phyloP scores from a whole-genome alignment of 1,139 yeast species.

The Kodamaea fungicola region DNA sequence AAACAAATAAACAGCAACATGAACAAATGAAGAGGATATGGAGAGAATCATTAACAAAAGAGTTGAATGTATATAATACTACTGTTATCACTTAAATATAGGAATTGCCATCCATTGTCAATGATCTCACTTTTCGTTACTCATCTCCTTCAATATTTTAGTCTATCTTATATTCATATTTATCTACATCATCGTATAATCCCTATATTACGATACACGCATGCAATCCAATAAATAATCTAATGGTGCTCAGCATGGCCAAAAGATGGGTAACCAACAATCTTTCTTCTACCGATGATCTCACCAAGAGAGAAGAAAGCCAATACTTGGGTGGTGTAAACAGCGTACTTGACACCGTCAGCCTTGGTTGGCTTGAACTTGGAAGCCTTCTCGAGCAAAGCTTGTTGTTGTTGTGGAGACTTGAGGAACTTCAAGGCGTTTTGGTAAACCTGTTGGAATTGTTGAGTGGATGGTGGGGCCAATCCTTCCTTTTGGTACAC shows the following conservation, averaged over 20 bases:
- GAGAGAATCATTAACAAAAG: too few species aligned
- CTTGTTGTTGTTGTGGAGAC: conserved; percentile 47
- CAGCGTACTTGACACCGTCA: conserved; percentile 63
- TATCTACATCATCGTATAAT: neutral
- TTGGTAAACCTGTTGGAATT: conserved; percentile 76
- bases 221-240: conserved; percentile 1
- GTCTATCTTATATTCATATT: too few species aligned
- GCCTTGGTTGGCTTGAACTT: conserved; percentile 54
- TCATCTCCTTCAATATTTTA: too few species aligned
- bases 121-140: too few species aligned
- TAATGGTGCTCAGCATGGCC: conserved; percentile 24
- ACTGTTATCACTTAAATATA: too few species aligned
- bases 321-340: conserved; percentile 76
- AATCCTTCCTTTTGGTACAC: conserved; percentile 89
- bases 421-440: conserved; percentile 36
- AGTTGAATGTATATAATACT: too few species aligned
- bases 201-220: conserved; percentile 3
- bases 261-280: conserved; percentile 75
- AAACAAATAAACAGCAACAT: too few species aligned
- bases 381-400: conserved; percentile 36
- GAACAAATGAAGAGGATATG: too few species aligned
- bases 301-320: conserved; percentile 96
- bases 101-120: too few species aligned
- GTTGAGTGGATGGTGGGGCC: conserved; percentile 82
- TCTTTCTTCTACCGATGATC: conserved; percentile 90